Conservation (phyloP, 1,139 yeast genomes). For the Taphrina betulina region DNA sequence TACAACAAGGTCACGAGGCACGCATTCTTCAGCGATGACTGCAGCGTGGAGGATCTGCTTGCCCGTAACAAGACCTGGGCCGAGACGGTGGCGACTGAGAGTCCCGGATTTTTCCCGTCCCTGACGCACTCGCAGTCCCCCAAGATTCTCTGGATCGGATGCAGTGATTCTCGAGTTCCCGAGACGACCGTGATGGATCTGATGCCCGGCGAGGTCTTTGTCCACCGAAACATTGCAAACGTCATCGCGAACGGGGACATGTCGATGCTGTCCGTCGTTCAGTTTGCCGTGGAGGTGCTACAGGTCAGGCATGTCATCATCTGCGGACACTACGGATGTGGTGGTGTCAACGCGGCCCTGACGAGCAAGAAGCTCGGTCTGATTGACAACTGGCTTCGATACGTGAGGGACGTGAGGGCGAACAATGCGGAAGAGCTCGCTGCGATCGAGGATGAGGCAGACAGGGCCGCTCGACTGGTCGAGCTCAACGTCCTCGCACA, state of each 20-base stretch:
- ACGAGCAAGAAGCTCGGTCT: conserved; percentile 68
- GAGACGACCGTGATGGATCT: conserved; percentile 69
- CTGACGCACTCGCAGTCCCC: conserved; percentile 88
- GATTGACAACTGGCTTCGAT: conserved; percentile 74
- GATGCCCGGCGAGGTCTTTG: conserved; percentile 86
- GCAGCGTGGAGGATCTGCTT: conserved; percentile 45
- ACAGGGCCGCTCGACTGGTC: conserved; percentile 63
- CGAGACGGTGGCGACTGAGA: conserved; percentile 56
- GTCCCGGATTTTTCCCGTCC: conserved; percentile 64
- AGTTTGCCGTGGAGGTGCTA: conserved; percentile 84
- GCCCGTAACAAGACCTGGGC: conserved; percentile 69
- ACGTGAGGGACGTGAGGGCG: conserved; percentile 69
- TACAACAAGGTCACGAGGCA: conserved; percentile 9
- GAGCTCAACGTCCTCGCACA: conserved; percentile 75
- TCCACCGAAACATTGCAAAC: conserved; percentile 92
- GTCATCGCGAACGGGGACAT: conserved; percentile 70
- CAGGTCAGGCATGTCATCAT: conserved; percentile 80
- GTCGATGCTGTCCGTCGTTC: conserved; percentile 77
- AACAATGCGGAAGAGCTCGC: conserved; percentile 50
- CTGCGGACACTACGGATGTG: conserved; percentile 98
- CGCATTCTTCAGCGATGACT: conserved; percentile 25
- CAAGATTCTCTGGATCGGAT: conserved; percentile 93
- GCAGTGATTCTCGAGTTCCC: conserved; percentile 89
- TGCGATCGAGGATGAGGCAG: conserved; percentile 47
- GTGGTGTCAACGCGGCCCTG: conserved; percentile 88